Evolutionary conservation across 495 filamentous ascomycete genomes (phyloP).

Genomic region (Pseudevernia furfuracea): DNA sequence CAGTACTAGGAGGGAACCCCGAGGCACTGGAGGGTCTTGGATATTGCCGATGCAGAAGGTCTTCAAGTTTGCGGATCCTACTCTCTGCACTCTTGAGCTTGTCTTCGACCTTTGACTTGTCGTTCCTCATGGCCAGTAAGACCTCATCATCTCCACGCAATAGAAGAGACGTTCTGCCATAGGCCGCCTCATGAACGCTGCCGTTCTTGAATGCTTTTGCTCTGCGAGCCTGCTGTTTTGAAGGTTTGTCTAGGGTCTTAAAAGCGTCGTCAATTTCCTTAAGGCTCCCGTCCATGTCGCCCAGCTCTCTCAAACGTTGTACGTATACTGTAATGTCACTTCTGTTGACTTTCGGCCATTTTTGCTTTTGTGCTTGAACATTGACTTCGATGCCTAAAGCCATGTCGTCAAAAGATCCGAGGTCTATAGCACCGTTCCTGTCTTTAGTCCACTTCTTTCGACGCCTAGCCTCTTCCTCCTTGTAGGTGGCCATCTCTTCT

Average conservation of each 20-base stretch:
- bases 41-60: conserved; percentile 80
- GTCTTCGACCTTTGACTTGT: conserved; percentile 72
- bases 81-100: conserved; percentile 82
- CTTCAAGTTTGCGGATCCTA: conserved; percentile 84
- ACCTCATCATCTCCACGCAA: conserved; percentile 77
- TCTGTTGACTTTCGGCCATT: conserved; percentile 61
- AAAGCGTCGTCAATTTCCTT: conserved; percentile 62
- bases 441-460: conserved; percentile 84
- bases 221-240: conserved; percentile 65
- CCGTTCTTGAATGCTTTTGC: conserved; percentile 93
- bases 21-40: conserved; percentile 62
- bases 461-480: conserved; percentile 83
- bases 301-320: conserved; percentile 40
- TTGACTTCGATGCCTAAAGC: conserved; percentile 79
- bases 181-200: conserved; percentile 76
- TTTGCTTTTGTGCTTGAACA: conserved; percentile 66
- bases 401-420: conserved; percentile 53
- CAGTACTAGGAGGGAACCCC: conserved; percentile 41
- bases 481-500: conserved; percentile 82
- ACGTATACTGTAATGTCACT: conserved; percentile 52
- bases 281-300: conserved; percentile 34
- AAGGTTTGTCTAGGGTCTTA: conserved; percentile 57
- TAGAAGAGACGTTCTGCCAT: conserved; percentile 72
- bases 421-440: conserved; percentile 49
- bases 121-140: conserved; percentile 57